Evolutionary conservation across 495 filamentous ascomycete genomes (phyloP).

Genomic region (Annulohypoxylon maeteangense): DNA sequence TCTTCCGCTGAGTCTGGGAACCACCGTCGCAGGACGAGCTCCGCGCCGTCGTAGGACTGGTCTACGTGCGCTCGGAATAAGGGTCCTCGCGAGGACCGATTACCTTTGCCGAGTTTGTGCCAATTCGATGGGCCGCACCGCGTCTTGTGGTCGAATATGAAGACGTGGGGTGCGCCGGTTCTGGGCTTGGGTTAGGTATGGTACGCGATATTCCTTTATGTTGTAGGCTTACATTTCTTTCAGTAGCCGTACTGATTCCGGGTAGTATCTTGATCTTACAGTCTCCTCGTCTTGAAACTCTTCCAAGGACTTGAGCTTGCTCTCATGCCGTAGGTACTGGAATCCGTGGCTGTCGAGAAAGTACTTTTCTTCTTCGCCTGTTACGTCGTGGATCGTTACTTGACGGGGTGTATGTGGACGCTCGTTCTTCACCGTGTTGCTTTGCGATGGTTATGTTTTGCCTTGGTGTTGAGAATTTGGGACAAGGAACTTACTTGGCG

Average conservation of each 20-base stretch:
- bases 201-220: slow-evolving; percentile 38
- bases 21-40: slow-evolving; percentile 66
- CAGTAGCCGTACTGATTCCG: slow-evolving; percentile 68
- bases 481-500: slow-evolving; percentile 46
- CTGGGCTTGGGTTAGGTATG: slow-evolving; percentile 60
- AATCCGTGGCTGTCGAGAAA: slow-evolving; percentile 55
- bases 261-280: slow-evolving; percentile 70
- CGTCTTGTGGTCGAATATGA: slow-evolving; percentile 81
- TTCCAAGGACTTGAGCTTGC: slow-evolving; percentile 51
- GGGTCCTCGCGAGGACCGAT: slow-evolving; percentile 64
- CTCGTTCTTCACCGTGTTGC: slow-evolving; percentile 57
- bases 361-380: slow-evolving; percentile 51
- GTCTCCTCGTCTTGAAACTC: slow-evolving; percentile 71
- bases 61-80: slow-evolving; percentile 76
- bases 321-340: slow-evolving; percentile 47
- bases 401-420: slow-evolving; percentile 55
- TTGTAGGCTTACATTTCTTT: slow-evolving; percentile 65
- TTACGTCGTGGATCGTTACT: slow-evolving; percentile 53
- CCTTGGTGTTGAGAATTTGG: neutral
- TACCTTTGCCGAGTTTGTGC: slow-evolving; percentile 49
- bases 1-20: slow-evolving; percentile 65
- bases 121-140: slow-evolving; percentile 62
- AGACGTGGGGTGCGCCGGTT: slow-evolving; percentile 68
- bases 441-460: neutral
- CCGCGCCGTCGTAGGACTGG: slow-evolving; percentile 71